phyloP scores from a whole-genome alignment of 1,284 basidiomycete genomes.

The Vanrija humicola region DNA sequence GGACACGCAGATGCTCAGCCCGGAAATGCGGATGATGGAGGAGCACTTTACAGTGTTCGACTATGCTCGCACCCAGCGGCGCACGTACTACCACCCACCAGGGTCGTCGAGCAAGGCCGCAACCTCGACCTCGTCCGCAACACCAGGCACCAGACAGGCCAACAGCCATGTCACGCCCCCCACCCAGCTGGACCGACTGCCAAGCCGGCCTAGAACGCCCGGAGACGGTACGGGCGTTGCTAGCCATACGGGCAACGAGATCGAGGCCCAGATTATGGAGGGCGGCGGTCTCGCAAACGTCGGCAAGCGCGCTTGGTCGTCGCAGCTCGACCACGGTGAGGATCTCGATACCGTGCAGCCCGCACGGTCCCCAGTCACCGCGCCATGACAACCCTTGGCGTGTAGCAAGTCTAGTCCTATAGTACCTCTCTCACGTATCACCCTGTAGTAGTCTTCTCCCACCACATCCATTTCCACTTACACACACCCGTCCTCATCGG shows the following conservation, averaged over 20 bases:
- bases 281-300: slow-evolving; percentile 47
- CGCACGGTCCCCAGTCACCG: too few species aligned
- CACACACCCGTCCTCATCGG: not conserved
- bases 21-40: slow-evolving; percentile 95
- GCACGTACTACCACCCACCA: slow-evolving; percentile 43
- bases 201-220: not conserved
- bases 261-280: slow-evolving; percentile 48
- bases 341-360: too few species aligned
- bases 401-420: too few species aligned
- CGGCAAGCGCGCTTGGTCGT: slow-evolving; percentile 22
- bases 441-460: not conserved
- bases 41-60: slow-evolving; percentile 62
- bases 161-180: slow-evolving; percentile 1
- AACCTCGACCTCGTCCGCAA: slow-evolving; percentile 23
- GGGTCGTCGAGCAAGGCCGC: slow-evolving; percentile 3
- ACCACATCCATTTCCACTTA: not conserved
- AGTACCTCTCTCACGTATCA: too few species aligned
- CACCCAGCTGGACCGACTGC: slow-evolving; percentile 2
- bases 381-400: too few species aligned
- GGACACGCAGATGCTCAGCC: slow-evolving; percentile 74
- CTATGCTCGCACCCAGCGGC: slow-evolving; percentile 41
- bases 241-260: slow-evolving; percentile 43
- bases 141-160: slow-evolving; percentile 18
- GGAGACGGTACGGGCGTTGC: slow-evolving; percentile 19
- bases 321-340: slow-evolving; percentile 9